Conservation (phyloP, 345 rosid genomes). For the Raphanus raphanistrum region DNA sequence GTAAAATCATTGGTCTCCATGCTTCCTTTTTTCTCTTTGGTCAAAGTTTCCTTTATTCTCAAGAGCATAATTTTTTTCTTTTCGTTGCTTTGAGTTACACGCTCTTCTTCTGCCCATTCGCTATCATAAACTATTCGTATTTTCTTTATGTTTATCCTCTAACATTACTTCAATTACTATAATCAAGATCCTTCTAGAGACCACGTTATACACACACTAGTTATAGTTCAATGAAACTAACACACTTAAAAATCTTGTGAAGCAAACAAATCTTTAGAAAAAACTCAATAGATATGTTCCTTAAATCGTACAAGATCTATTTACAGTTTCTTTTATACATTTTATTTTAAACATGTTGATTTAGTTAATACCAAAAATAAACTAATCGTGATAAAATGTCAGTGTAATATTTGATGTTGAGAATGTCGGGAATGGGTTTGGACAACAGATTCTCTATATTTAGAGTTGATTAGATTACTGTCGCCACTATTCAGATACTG, state of each 20-base stretch:
- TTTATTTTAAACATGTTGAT: no score
- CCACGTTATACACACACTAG: not conserved
- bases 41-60: conserved; percentile 17
- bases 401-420: no score
- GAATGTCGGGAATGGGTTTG: no score
- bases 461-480: no score
- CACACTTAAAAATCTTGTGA: not conserved
- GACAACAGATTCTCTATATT: no score
- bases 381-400: no score
- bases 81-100: not conserved
- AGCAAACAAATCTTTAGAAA: not conserved
- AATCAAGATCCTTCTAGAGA: not conserved
- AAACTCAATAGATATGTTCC: not conserved
- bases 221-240: not conserved
- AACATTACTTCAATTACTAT: not conserved
- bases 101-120: conserved; percentile 17
- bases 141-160: not conserved
- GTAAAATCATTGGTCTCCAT: conserved; percentile 1
- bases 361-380: no score
- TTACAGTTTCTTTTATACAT: no score
- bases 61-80: conserved; percentile 16
- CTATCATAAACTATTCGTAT: conserved; percentile 17
- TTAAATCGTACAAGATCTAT: not conserved
- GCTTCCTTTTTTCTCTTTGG: conserved; percentile 16
- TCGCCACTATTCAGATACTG: no score